A percentile compares a stretch with the other conserved stretches of the same genome.
These are phyloP conservation scores for Fusarium sp. DNA, from an alignment of 2,329 filamentous ascomycete genomes.

Conservation along the genomic window DNA sequence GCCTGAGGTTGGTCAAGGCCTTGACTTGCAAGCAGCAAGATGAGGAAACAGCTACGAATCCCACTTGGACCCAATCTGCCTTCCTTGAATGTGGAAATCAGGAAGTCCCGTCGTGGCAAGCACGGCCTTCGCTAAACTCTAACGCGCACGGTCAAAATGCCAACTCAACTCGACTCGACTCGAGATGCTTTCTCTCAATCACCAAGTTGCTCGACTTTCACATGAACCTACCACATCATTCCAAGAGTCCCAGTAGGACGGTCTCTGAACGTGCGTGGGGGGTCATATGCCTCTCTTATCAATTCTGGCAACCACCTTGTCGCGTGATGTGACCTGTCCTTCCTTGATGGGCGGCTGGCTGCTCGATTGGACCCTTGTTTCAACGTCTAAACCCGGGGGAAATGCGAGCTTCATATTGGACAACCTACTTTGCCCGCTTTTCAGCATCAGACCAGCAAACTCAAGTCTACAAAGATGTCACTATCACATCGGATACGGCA, in stretches of 20 bases:
- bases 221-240: neutral
- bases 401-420: slow-evolving; percentile 36
- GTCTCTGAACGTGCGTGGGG: slow-evolving; percentile 24
- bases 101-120: neutral
- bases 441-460: slow-evolving; percentile 26
- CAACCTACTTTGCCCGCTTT: slow-evolving; percentile 9
- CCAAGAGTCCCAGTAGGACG: slow-evolving; percentile 31
- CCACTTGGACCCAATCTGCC: neutral
- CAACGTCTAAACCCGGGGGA: slow-evolving; percentile 34
- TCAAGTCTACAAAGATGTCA: neutral
- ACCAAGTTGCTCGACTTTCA: neutral
- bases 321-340: slow-evolving; percentile 36
- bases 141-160: neutral
- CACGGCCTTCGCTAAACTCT: slow-evolving; percentile 10
- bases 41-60: slow-evolving; percentile 1
- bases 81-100: neutral
- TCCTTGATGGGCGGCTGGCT: neutral
- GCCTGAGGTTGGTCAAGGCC: neutral
- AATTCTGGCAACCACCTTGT: slow-evolving; percentile 31
- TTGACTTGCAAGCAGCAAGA: neutral
- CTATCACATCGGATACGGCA: neutral
- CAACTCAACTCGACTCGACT: neutral
- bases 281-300: slow-evolving; percentile 29
- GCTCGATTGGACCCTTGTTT: slow-evolving; percentile 30
- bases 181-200: neutral